These are phyloP conservation scores for Macrolepiota albuminosa DNA, from an alignment of 768 basidiomycete species.

Conservation along the genomic window DNA sequence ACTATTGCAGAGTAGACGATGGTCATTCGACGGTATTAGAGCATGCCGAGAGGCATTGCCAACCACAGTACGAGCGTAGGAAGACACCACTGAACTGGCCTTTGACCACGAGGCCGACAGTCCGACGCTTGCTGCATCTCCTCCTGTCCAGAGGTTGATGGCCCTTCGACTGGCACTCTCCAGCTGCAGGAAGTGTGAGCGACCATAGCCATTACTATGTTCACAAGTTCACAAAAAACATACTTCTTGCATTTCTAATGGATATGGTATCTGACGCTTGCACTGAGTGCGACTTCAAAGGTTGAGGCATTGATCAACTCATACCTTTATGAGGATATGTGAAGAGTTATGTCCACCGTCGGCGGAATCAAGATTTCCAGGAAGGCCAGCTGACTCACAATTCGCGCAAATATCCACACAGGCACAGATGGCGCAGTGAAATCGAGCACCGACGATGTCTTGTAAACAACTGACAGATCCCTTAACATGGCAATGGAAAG, in stretches of 20 bases:
- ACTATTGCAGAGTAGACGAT: constrained; percentile 55
- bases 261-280: constrained; percentile 75
- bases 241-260: constrained; percentile 68
- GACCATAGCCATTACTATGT: not conserved
- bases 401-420: constrained; percentile 83
- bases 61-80: constrained; percentile 66
- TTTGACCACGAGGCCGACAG: constrained; percentile 41
- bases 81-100: constrained; percentile 54
- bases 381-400: constrained; percentile 82
- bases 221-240: constrained; percentile 4
- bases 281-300: constrained; percentile 1
- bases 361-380: constrained; percentile 72
- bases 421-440: constrained; percentile 88
- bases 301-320: not conserved
- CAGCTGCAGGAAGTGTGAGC: constrained; percentile 24
- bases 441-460: constrained; percentile 88
- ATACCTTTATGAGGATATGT: constrained; percentile 92
- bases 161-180: constrained; percentile 74
- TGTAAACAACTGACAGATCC: constrained; percentile 63
- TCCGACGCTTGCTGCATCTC: constrained; percentile 64
- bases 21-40: constrained; percentile 38
- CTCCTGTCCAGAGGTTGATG: constrained; percentile 67
- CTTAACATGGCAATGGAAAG: not conserved
- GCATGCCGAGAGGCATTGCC: constrained; percentile 38
- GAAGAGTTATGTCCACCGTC: constrained; percentile 79